phyloP scores from a whole-genome alignment of 306 rosid species.

The Luffa acutangula region DNA sequence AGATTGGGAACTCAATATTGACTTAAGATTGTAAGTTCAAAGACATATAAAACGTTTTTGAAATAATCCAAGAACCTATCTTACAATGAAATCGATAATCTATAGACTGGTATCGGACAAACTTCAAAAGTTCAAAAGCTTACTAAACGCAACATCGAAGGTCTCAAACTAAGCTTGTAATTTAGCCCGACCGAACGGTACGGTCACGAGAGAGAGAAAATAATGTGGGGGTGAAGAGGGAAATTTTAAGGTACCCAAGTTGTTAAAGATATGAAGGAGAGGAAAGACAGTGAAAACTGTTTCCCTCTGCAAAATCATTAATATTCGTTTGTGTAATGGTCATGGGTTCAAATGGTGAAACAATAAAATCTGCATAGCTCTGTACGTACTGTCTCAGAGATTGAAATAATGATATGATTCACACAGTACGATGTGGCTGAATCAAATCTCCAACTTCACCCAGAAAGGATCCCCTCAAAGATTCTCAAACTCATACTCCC shows the following conservation, averaged over 20 bases:
- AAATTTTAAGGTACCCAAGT: neutral
- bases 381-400: neutral
- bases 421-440: constrained; percentile 31
- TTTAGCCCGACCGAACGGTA: too few species aligned
- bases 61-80: too few species aligned
- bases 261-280: neutral
- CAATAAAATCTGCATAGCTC: neutral
- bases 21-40: too few species aligned
- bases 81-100: too few species aligned
- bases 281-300: neutral
- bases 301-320: neutral
- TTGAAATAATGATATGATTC: neutral
- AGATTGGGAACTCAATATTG: too few species aligned
- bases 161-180: too few species aligned
- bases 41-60: too few species aligned
- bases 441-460: constrained; percentile 56
- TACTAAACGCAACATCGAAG: too few species aligned
- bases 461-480: constrained; percentile 69
- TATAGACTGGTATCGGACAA: too few species aligned
- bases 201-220: neutral
- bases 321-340: neutral
- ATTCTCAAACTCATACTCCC: constrained; percentile 38
- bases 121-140: too few species aligned
- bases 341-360: neutral
- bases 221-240: neutral